Evolutionary conservation across 768 basidiomycete species (phyloP).

Genomic region (Tulasnella sp.): DNA sequence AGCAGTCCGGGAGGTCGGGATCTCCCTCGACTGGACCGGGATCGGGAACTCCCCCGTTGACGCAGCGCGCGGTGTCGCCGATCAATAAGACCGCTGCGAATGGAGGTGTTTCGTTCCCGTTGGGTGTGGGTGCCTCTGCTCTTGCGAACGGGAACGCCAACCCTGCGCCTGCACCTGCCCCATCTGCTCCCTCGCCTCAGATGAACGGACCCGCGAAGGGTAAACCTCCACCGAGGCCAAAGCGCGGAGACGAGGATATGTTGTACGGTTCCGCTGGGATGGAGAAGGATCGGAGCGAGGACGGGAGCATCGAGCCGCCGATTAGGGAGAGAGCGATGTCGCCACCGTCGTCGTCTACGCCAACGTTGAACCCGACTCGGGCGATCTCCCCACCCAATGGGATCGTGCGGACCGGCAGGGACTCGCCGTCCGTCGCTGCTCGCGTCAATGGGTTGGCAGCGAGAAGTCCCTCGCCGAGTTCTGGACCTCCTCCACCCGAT

Average conservation of each 20-base stretch:
- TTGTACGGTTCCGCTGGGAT: neutral
- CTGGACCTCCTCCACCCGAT: slow-evolving; percentile 44
- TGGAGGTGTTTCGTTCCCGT: neutral
- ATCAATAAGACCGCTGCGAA: neutral
- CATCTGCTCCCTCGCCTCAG: neutral
- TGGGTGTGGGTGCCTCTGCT: slow-evolving; percentile 8
- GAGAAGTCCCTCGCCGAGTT: slow-evolving; percentile 48
- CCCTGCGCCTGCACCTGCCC: neutral
- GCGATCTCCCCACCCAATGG: slow-evolving; percentile 48
- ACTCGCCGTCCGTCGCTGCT: slow-evolving; percentile 22
- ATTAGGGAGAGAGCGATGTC: neutral
- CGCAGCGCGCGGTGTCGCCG: slow-evolving; percentile 3
- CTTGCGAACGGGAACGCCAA: neutral
- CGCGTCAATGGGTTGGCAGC: slow-evolving; percentile 43
- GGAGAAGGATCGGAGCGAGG: neutral
- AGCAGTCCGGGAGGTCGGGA: neutral
- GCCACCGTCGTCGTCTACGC: slow-evolving; percentile 3
- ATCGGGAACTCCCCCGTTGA: neutral
- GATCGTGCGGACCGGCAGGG: slow-evolving; percentile 1
- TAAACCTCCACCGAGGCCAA: slow-evolving; percentile 1
- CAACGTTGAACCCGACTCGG: slow-evolving; percentile 29
- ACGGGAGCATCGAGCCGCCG: neutral
- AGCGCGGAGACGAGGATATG: neutral
- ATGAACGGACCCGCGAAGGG: neutral
- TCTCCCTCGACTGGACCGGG: neutral